Percentiles rank a stretch among this genome's conserved stretches.
These are phyloP conservation scores for Starmera caribaea DNA, from an alignment of 805 yeast genomes.

Conservation along the genomic window DNA sequence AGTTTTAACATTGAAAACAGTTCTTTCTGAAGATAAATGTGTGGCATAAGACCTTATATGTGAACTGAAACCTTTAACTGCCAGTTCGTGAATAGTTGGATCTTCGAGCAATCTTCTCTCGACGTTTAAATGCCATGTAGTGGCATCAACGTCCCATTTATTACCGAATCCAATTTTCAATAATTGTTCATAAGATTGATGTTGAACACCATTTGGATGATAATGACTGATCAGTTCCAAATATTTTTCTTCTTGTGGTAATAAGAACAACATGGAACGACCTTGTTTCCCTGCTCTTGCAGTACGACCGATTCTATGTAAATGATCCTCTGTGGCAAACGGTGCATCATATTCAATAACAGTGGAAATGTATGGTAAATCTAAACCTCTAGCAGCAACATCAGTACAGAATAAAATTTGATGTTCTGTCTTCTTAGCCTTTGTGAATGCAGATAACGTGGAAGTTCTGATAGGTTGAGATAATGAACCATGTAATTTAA, in stretches of 20 bases:
- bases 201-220: slow-evolving; percentile 48
- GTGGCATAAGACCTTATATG: slow-evolving; percentile 96
- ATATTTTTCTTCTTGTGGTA: slow-evolving; percentile 92
- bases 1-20: slow-evolving; percentile 67
- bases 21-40: slow-evolving; percentile 73
- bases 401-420: slow-evolving; percentile 86
- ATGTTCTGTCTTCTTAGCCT: slow-evolving; percentile 35
- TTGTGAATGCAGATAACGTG: slow-evolving; percentile 39
- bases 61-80: slow-evolving; percentile 75
- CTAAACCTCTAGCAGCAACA: slow-evolving; percentile 96
- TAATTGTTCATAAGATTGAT: slow-evolving; percentile 37
- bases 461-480: slow-evolving; percentile 76
- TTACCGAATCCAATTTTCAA: slow-evolving; percentile 30
- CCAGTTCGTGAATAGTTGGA: slow-evolving; percentile 45
- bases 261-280: slow-evolving; percentile 61
- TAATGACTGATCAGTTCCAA: slow-evolving; percentile 47
- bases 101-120: slow-evolving; percentile 85
- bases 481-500: slow-evolving; percentile 84
- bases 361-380: slow-evolving; percentile 74
- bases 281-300: slow-evolving; percentile 96
- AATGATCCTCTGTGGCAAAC: slow-evolving; percentile 85
- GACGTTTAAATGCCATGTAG: slow-evolving; percentile 88
- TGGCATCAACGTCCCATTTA: slow-evolving; percentile 89
- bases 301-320: slow-evolving; percentile 95
- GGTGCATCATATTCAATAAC: slow-evolving; percentile 96